Conservation (phyloP, 139 green algal genomes). For the Chlorella sp. region DNA sequence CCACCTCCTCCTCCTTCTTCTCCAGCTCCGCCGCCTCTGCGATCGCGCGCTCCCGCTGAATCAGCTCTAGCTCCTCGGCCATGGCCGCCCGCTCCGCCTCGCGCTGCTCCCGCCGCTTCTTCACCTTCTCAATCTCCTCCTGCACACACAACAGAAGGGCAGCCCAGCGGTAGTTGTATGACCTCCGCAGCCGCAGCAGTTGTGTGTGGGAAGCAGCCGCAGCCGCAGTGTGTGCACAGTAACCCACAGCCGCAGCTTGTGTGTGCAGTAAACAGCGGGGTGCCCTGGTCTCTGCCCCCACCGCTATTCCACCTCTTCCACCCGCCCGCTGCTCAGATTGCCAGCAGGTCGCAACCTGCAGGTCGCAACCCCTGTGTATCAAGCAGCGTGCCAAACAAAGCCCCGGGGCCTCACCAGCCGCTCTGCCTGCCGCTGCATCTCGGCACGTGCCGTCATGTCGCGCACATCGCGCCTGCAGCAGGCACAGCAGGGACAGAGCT, state of each 20-base stretch:
- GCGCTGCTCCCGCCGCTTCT: constrained; percentile 85
- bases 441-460: constrained; percentile 72
- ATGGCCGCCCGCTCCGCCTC: constrained; percentile 82
- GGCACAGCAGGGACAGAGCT: no score
- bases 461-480: constrained; percentile 58
- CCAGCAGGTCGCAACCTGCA: no score
- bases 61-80: constrained; percentile 89
- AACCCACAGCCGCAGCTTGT: no score
- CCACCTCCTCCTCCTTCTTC: constrained; percentile 80
- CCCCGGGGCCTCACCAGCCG: neutral
- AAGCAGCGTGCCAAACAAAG: neutral
- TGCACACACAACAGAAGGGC: constrained; percentile 25
- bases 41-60: constrained; percentile 75
- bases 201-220: no score
- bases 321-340: no score
- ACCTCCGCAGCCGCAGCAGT: no score
- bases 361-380: no score
- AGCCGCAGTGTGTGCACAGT: no score
- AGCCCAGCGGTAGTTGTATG: no score
- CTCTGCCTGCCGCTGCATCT: constrained; percentile 63
- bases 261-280: no score
- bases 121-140: constrained; percentile 94
- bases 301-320: no score
- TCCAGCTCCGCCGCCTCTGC: constrained; percentile 85
- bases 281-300: no score